Conservation (phyloP, 352 stramenopile species). For the Phytopythium mirpurense region DNA sequence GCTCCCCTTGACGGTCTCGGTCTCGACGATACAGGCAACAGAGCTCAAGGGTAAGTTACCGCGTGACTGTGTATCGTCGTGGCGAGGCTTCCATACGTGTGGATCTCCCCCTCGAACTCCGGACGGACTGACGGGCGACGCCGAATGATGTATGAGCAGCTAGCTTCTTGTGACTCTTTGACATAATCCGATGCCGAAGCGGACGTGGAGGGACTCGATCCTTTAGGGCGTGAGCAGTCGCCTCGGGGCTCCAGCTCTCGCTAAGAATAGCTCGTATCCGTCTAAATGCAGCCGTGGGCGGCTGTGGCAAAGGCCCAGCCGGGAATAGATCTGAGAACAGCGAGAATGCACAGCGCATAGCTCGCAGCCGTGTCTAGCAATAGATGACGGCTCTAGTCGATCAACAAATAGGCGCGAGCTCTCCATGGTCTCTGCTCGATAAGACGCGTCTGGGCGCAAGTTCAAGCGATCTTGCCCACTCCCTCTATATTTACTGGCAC, state of each 20-base stretch:
- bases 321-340: constrained; percentile 2
- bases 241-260: not conserved
- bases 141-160: not conserved
- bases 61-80: not conserved
- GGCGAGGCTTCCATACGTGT: not conserved
- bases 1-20: too few relatives aligned
- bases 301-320: not conserved
- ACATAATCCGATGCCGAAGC: too few relatives aligned
- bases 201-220: too few relatives aligned
- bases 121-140: too few relatives aligned
- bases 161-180: not conserved
- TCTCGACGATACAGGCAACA: too few relatives aligned
- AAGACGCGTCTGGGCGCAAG: constrained; percentile 1
- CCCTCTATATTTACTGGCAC: not conserved
- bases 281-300: not conserved
- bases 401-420: too few relatives aligned
- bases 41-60: not conserved
- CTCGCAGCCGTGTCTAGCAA: not conserved
- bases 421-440: not conserved
- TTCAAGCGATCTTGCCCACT: constrained; percentile 1
- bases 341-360: not conserved
- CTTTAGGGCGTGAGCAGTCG: too few relatives aligned
- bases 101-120: not conserved
- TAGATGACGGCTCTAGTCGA: too few relatives aligned
- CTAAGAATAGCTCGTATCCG: not conserved